These are phyloP conservation scores for Russula sp. DNA, from an alignment of 768 basidiomycete genomes.

Conservation along the genomic window DNA sequence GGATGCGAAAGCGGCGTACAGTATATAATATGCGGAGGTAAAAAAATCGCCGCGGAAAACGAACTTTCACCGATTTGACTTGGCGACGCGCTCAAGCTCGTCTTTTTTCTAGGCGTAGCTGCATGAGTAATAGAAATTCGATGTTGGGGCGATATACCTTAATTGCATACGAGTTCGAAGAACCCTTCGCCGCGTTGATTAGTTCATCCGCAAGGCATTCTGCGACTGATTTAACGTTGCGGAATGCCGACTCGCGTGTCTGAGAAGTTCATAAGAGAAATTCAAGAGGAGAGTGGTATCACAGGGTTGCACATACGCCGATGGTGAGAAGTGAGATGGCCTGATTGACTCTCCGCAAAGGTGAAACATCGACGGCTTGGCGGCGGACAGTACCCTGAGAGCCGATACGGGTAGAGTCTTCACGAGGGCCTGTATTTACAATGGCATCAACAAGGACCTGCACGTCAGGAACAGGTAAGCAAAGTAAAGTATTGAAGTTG, in stretches of 20 bases:
- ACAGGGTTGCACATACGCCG: conserved; percentile 56
- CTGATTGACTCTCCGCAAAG: conserved; percentile 97
- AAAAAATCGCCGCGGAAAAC: conserved; percentile 9
- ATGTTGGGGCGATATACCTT: conserved; percentile 51
- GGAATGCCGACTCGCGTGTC: conserved; percentile 99
- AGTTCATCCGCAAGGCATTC: conserved; percentile 99
- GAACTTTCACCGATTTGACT: conserved; percentile 91
- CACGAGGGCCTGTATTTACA: conserved; percentile 98
- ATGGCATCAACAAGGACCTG: conserved; percentile 96
- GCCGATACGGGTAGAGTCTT: conserved; percentile 99
- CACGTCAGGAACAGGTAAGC: neutral
- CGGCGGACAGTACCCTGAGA: conserved; percentile 99
- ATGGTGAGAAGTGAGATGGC: conserved; percentile 90
- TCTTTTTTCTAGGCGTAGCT: conserved; percentile 75
- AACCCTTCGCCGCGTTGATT: conserved; percentile 99
- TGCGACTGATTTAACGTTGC: conserved; percentile 98
- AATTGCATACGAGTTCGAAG: conserved; percentile 99
- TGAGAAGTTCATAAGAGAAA: conserved; percentile 28
- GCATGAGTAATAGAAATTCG: neutral
- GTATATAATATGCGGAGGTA: neutral
- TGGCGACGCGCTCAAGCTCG: conserved; percentile 99
- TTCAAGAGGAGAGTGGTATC: neutral
- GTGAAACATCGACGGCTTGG: conserved; percentile 99
- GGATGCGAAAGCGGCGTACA: conserved; percentile 7
- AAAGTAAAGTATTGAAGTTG: neutral